Percentiles rank a stretch among this genome's conserved stretches.
These are phyloP conservation scores for Suhomyces guaymorum DNA, from an alignment of 1,139 yeast genomes.

Conservation along the genomic window DNA sequence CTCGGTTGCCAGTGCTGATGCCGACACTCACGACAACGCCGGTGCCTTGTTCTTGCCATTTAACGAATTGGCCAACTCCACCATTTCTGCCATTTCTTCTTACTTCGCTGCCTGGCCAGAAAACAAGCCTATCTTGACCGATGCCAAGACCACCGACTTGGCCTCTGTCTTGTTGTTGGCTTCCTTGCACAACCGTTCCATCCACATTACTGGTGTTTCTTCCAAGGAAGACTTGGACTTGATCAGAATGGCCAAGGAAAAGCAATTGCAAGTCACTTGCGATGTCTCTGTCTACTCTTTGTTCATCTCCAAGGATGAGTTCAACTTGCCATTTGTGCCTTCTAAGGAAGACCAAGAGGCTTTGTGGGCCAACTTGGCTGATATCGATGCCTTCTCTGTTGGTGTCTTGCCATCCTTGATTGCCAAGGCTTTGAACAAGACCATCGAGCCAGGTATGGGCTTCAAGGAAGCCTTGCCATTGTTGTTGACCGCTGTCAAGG, in stretches of 20 bases:
- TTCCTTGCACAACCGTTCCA: conserved; percentile 79
- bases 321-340: conserved; percentile 72
- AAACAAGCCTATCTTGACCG: conserved; percentile 83
- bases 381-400: conserved; percentile 83
- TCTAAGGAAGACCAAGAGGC: conserved; percentile 76
- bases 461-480: conserved; percentile 79
- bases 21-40: conserved; percentile 66
- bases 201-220: conserved; percentile 87
- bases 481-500: conserved; percentile 76
- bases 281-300: conserved; percentile 84
- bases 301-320: conserved; percentile 72
- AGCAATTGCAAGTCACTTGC: conserved; percentile 81
- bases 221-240: conserved; percentile 80
- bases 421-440: conserved; percentile 63
- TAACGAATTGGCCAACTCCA: conserved; percentile 66
- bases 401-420: conserved; percentile 78
- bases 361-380: conserved; percentile 73
- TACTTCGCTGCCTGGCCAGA: conserved; percentile 86
- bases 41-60: conserved; percentile 83
- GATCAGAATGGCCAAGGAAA: conserved; percentile 82
- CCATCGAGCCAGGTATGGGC: conserved; percentile 71
- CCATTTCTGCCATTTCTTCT: conserved; percentile 73
- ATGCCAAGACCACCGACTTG: conserved; percentile 87
- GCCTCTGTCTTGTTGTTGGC: conserved; percentile 91
- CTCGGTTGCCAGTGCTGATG: conserved; percentile 78